A percentile compares a stretch with the other conserved stretches of the same genome.
Evolutionary conservation across 352 stramenopile genomes (phyloP).

Genomic region (Pythium vanterpoolii): DNA sequence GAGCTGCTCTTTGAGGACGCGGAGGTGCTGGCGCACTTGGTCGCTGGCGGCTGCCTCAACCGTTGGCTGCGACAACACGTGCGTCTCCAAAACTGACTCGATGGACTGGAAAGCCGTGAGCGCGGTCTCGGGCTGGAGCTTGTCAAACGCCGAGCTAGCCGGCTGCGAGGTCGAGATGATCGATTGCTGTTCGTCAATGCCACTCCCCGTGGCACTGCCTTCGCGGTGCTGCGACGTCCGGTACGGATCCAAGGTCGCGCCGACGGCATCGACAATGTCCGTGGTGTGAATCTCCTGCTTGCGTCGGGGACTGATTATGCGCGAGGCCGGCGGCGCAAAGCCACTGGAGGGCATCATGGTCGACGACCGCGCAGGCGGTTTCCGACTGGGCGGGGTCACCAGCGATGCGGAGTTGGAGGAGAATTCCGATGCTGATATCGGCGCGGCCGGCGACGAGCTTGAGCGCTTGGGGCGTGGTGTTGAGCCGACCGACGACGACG

Average conservation of each 20-base stretch:
- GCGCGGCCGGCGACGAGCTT: slow-evolving; percentile 11
- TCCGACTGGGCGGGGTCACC: not conserved
- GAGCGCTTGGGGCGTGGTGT: slow-evolving; percentile 16
- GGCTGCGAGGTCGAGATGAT: slow-evolving; percentile 35
- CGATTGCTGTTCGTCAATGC: slow-evolving; percentile 48
- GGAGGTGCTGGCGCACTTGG: slow-evolving; percentile 44
- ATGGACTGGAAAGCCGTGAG: slow-evolving; percentile 57
- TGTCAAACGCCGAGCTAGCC: slow-evolving; percentile 37
- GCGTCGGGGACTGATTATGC: slow-evolving; percentile 25
- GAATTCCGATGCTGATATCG: not conserved
- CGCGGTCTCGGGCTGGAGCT: slow-evolving; percentile 57
- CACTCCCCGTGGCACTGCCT: slow-evolving; percentile 7
- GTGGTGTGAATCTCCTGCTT: slow-evolving; percentile 17
- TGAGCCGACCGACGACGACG: not conserved
- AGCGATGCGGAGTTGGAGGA: not conserved
- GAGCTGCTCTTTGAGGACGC: slow-evolving; percentile 63
- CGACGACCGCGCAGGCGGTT: not conserved
- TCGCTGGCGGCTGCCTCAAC: slow-evolving; percentile 30
- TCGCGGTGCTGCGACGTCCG: slow-evolving; percentile 12
- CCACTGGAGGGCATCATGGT: slow-evolving; percentile 3
- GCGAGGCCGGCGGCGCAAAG: slow-evolving; percentile 1
- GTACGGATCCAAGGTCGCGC: slow-evolving; percentile 8
- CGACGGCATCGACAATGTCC: slow-evolving; percentile 16
- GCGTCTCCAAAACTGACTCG: slow-evolving; percentile 49
- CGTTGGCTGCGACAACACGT: slow-evolving; percentile 39